phyloP scores from a whole-genome alignment of 2,329 filamentous ascomycete genomes.

The Aspergillus niger region DNA sequence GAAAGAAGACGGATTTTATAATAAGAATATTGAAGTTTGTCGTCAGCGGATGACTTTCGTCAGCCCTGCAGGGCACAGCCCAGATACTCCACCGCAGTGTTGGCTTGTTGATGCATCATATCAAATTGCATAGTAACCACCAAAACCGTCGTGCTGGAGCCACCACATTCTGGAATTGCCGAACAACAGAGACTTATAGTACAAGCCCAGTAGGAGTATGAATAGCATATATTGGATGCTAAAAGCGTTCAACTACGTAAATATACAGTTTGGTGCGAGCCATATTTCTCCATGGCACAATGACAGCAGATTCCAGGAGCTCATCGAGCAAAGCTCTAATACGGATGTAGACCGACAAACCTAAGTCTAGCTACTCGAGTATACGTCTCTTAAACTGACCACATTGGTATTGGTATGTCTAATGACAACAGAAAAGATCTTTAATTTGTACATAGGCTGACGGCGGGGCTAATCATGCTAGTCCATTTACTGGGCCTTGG shows the following conservation, averaged over 20 bases:
- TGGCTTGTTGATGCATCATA: not conserved
- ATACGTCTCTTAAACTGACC: conserved; percentile 13
- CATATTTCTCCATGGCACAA: not conserved
- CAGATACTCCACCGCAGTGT: not conserved
- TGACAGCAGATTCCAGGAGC: not conserved
- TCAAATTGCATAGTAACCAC: not conserved
- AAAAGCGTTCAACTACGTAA: not conserved
- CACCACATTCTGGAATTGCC: too few relatives aligned
- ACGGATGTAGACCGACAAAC: not conserved
- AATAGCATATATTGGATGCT: too few relatives aligned
- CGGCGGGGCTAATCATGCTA: conserved; percentile 32
- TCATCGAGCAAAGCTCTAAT: not conserved
- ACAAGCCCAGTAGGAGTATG: too few relatives aligned
- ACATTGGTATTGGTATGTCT: conserved; percentile 42
- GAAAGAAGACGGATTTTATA: not conserved
- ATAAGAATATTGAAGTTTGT: not conserved
- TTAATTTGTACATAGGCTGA: conserved; percentile 46
- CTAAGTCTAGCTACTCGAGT: not conserved
- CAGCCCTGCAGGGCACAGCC: not conserved
- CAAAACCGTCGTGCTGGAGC: too few relatives aligned
- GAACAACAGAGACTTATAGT: too few relatives aligned
- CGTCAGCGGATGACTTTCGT: not conserved
- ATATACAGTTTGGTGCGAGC: not conserved
- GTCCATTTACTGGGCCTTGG: conserved; percentile 44
- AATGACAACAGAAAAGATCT: conserved; percentile 39